Percentiles rank a stretch among this genome's conserved stretches.
Conservation (phyloP, 495 filamentous ascomycete genomes). For the Annulohypoxylon moriforme region DNA sequence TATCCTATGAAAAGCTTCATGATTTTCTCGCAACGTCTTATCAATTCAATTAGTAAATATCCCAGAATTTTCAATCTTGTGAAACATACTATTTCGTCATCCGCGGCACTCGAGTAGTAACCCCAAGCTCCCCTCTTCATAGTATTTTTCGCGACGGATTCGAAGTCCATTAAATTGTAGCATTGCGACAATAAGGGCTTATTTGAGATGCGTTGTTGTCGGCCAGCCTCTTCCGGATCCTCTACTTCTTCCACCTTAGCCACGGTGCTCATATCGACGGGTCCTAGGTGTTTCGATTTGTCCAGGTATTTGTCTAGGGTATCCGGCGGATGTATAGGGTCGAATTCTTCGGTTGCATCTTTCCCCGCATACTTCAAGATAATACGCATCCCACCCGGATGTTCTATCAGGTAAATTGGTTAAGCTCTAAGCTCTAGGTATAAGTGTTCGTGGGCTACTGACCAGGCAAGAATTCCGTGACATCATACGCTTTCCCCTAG, state of each 20-base stretch:
- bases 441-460: conserved; percentile 21
- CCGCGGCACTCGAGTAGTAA: conserved; percentile 94
- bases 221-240: conserved; percentile 80
- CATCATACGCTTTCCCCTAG: conserved; percentile 78
- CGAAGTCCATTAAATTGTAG: conserved; percentile 96
- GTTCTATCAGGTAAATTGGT: conserved; percentile 58
- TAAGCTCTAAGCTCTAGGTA: background rate
- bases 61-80: background rate
- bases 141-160: conserved; percentile 83
- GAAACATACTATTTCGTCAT: conserved; percentile 89
- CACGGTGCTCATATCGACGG: conserved; percentile 90
- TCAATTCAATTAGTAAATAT: background rate
- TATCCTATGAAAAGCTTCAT: conserved; percentile 94
- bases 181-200: conserved; percentile 90
- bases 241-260: conserved; percentile 73
- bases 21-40: conserved; percentile 96
- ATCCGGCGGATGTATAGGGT: conserved; percentile 82
- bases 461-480: conserved; percentile 76
- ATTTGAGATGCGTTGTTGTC: conserved; percentile 76
- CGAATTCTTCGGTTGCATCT: conserved; percentile 86
- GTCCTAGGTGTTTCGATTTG: conserved; percentile 86
- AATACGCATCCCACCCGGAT: conserved; percentile 81
- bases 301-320: conserved; percentile 85
- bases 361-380: conserved; percentile 88
- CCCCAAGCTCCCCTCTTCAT: conserved; percentile 98